Percentiles rank a stretch among this genome's conserved stretches.
Evolutionary conservation across 139 green algal genomes (phyloP).

Genomic region (Closterium sp.): DNA sequence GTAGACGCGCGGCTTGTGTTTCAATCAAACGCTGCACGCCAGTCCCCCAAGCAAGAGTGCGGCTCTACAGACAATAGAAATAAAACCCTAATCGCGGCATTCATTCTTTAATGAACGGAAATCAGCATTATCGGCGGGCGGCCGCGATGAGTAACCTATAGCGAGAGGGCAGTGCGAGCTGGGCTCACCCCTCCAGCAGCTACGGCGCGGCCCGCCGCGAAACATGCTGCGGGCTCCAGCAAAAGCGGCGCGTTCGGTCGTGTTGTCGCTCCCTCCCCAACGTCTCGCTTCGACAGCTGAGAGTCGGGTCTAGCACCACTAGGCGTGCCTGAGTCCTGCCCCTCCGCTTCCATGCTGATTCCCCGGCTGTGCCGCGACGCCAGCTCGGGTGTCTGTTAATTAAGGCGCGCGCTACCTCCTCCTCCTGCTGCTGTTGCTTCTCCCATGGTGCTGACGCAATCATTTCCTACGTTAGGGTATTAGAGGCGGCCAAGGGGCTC

Average conservation of each 20-base stretch:
- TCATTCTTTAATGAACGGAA: too few species aligned
- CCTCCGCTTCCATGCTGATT: background rate
- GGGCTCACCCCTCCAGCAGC: background rate
- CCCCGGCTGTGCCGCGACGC: background rate
- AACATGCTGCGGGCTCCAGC: background rate
- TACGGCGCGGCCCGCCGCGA: background rate
- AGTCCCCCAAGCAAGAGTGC: too few species aligned
- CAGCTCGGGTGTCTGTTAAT: background rate
- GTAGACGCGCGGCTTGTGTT: too few species aligned
- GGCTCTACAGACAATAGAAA: too few species aligned
- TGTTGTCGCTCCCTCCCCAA: background rate
- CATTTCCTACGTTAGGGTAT: background rate
- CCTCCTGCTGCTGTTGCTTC: background rate
- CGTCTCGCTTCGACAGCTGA: background rate
- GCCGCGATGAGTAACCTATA: too few species aligned
- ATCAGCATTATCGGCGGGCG: too few species aligned
- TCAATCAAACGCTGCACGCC: too few species aligned
- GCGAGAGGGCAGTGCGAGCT: too few species aligned
- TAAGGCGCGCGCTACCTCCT: background rate
- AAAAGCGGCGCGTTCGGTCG: background rate
- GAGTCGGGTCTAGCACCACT: background rate
- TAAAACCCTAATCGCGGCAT: too few species aligned
- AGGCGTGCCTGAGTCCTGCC: background rate
- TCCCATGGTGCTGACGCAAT: background rate
- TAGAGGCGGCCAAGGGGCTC: background rate